Evolutionary conservation across 345 rosid species (phyloP), one percentile per base, ranked within the genome.

Genomic region (Euphorbia pulcherrima): DNA sequence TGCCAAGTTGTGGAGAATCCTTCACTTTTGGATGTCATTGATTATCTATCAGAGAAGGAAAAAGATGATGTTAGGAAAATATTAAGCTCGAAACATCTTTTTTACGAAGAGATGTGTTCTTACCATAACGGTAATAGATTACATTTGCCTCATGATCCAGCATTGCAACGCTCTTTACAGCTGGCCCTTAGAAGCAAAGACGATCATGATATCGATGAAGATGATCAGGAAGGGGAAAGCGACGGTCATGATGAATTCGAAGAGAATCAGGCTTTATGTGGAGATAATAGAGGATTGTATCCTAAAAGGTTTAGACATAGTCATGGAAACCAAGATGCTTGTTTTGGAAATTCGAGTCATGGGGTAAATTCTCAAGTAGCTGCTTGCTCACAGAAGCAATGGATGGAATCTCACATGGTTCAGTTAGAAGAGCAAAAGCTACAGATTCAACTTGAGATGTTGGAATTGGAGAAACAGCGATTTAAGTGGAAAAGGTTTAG

Each of bases 61-160:
- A 93, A 90, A 60, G 96, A 93, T 62, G 96, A 90, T 71, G 92
- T 90, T 50, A 79, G 87, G 74, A 90, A 90, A 48, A 90, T 88
- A 69, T 83, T 90, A 64, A 93, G 86, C 78, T 90, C 97, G 3
- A 90, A 88, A 67, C 97, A 93, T 78, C 87, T 93, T 24, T 93
- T 90, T 79, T 93, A 93, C 18, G 96, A 93, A 71, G 98, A 93
- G 82, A 93, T 93, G 97, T 90, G 98, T 74, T 90, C 98, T 46
- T 90, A 90, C 58, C 97, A 93, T 41, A 90, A 93, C 48, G 84
- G 90, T 55, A 90, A 93, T 48, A 81, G 89, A 47, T 77, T 93
- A 80, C 96, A 87, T 84, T 83, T 92, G 71, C 98, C 97, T 77
- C 96, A 86, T 82, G 98, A 90, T 69, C 84, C 76, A 11, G 90